These are phyloP conservation scores for Xylaria cubensis DNA, from an alignment of 495 filamentous ascomycete species.

Conservation along the genomic window DNA sequence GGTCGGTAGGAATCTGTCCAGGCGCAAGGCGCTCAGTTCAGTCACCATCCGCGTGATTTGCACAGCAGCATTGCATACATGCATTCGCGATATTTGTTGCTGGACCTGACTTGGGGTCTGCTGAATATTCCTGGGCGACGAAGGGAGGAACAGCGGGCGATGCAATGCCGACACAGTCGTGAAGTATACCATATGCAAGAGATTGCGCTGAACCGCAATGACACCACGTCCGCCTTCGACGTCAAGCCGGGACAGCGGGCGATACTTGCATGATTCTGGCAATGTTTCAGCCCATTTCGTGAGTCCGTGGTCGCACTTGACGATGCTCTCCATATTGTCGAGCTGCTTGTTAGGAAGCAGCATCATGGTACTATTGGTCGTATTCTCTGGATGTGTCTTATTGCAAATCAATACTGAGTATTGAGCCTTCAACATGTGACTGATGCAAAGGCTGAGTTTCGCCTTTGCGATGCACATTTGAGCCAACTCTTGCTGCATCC, in stretches of 20 bases:
- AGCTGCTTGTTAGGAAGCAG: constrained; percentile 84
- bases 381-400: constrained; percentile 71
- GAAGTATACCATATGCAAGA: constrained; percentile 89
- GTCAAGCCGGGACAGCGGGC: constrained; percentile 55
- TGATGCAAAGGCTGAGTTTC: constrained; percentile 85
- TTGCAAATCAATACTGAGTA: constrained; percentile 88
- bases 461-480: constrained; percentile 90
- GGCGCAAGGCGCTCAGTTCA: constrained; percentile 68
- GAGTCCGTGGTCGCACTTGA: constrained; percentile 74
- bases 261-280: constrained; percentile 70
- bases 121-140: constrained; percentile 63
- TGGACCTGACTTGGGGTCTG: constrained; percentile 59
- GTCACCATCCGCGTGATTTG: constrained; percentile 82
- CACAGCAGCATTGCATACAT: constrained; percentile 77
- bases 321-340: constrained; percentile 75
- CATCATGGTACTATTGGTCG: constrained; percentile 85
- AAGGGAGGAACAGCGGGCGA: constrained; percentile 83
- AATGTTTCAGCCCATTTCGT: constrained; percentile 73
- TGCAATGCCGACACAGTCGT: constrained; percentile 88
- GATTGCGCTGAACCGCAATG: constrained; percentile 74
- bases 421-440: constrained; percentile 81
- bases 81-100: constrained; percentile 78
- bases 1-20: constrained; percentile 82
- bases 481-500: constrained; percentile 75
- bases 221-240: constrained; percentile 45